Evolutionary conservation across 177 flowering plant genomes (phyloP).

Genomic region (Vitis hybrid): DNA sequence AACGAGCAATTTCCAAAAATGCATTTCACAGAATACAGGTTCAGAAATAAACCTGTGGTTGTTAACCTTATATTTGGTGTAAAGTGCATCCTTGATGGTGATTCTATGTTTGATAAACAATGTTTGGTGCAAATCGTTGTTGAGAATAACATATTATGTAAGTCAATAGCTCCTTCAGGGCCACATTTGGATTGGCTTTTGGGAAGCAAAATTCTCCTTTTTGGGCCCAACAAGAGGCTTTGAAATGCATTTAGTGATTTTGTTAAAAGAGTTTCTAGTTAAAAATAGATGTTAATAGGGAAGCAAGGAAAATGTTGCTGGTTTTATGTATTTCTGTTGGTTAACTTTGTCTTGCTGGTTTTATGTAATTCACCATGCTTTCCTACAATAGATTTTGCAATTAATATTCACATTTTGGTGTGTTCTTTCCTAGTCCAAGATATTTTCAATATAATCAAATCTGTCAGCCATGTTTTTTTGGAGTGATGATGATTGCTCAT

Average conservation of each 20-base stretch:
- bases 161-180: neutral
- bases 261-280: neutral
- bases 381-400: no score
- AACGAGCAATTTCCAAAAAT: no score
- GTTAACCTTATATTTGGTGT: neutral
- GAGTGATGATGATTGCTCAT: neutral
- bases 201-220: neutral
- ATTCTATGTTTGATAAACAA: neutral
- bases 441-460: no score
- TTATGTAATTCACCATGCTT: no score
- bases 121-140: neutral
- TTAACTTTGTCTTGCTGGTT: no score
- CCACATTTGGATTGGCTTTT: neutral
- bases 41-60: neutral
- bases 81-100: neutral
- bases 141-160: neutral
- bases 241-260: neutral
- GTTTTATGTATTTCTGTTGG: no score
- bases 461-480: neutral
- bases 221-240: neutral
- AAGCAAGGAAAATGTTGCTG: no score
- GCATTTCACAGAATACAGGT: no score
- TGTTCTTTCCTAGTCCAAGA: no score
- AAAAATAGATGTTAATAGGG: no score
- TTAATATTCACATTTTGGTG: no score